Conservation (phyloP, 2,329 filamentous ascomycete genomes). For the Hymenoscyphus infarciens region DNA sequence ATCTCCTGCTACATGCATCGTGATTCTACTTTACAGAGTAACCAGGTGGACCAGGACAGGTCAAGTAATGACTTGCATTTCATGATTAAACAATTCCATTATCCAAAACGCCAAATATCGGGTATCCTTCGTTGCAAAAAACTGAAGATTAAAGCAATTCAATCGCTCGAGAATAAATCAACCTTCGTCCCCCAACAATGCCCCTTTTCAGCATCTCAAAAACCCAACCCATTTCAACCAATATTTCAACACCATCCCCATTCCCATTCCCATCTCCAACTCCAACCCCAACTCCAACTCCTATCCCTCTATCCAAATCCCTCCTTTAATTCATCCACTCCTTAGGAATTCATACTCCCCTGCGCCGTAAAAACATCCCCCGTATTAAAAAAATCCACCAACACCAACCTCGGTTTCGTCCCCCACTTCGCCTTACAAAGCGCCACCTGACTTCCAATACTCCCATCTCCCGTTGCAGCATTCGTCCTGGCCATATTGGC, state of each 20-base stretch:
- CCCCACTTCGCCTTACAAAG: constrained; percentile 46
- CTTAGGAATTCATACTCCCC: constrained; percentile 17
- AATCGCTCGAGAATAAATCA: background rate
- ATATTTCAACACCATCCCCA: background rate
- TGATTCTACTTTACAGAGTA: too few species aligned
- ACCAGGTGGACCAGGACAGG: too few species aligned
- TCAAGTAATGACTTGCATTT: background rate
- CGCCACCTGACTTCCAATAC: constrained; percentile 47
- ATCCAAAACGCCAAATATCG: constrained; percentile 1
- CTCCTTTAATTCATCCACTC: background rate
- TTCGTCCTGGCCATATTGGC: constrained; percentile 44
- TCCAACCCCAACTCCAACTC: background rate
- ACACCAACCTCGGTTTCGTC: constrained; percentile 48
- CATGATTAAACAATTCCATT: background rate
- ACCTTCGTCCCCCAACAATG: background rate
- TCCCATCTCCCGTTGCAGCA: constrained; percentile 46
- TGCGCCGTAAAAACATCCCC: constrained; percentile 33
- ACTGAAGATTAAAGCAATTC: background rate
- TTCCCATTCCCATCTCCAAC: background rate
- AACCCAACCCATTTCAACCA: background rate
- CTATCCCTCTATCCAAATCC: too few species aligned
- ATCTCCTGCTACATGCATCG: background rate
- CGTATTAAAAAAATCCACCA: constrained; percentile 59
- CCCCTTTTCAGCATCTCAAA: background rate
- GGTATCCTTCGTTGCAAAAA: constrained; percentile 2